Evolutionary conservation across 1,139 yeast genomes (phyloP).

Genomic region (Zygotorulaspora mrakii): DNA sequence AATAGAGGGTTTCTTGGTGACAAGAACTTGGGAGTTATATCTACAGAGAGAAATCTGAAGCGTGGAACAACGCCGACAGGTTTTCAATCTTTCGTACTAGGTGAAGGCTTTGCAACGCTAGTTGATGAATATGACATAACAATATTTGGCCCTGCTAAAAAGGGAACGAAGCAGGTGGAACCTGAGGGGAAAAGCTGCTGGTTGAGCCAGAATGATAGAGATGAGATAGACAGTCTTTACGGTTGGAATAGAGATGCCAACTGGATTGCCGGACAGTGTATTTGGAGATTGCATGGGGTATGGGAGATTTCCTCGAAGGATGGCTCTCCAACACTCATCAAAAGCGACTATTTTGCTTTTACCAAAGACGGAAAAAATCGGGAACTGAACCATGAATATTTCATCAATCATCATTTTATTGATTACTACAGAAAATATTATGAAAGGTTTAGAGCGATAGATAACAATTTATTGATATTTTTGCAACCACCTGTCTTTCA

Average conservation of each 20-base stretch:
- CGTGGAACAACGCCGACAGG: constrained; percentile 69
- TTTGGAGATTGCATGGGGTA: constrained; percentile 74
- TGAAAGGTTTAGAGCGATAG: constrained; percentile 45
- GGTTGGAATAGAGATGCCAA: constrained; percentile 60
- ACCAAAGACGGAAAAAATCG: constrained; percentile 34
- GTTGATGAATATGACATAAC: constrained; percentile 67
- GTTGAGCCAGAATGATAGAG: constrained; percentile 43
- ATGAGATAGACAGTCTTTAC: constrained; percentile 55
- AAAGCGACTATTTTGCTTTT: constrained; percentile 48
- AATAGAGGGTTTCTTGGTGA: constrained; percentile 61
- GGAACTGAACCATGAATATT: constrained; percentile 51
- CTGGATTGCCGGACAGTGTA: constrained; percentile 74
- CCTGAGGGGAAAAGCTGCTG: constrained; percentile 70
- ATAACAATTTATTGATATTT: constrained; percentile 51
- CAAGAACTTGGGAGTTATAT: constrained; percentile 45
- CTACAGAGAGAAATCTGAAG: constrained; percentile 53
- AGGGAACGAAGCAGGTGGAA: constrained; percentile 53
- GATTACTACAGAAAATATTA: constrained; percentile 54
- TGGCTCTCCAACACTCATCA: constrained; percentile 38
- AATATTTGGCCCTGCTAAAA: constrained; percentile 67
- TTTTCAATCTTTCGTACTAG: constrained; percentile 56
- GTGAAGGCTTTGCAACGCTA: constrained; percentile 65
- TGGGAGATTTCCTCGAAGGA: constrained; percentile 49
- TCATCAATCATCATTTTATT: constrained; percentile 60
- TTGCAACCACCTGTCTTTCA: constrained; percentile 84